These are phyloP conservation scores for Colletotrichum kahawae DNA, from an alignment of 2,329 filamentous ascomycete genomes.

Conservation along the genomic window DNA sequence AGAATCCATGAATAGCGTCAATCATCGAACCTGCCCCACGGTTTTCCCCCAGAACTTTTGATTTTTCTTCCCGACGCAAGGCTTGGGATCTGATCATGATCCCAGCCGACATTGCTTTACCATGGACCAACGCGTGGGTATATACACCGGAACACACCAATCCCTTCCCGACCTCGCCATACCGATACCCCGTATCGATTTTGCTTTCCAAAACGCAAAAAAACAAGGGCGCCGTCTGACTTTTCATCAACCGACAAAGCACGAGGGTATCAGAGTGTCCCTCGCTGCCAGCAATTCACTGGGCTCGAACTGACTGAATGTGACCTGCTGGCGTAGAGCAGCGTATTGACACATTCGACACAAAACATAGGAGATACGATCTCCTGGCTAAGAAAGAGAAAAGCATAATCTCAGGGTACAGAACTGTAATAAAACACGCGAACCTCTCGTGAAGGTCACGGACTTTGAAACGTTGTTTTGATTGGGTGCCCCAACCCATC, in stretches of 20 bases:
- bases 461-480: background rate
- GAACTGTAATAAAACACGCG: slow-evolving; percentile 18
- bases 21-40: background rate
- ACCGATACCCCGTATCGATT: background rate
- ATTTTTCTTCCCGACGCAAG: background rate
- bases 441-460: background rate
- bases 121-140: slow-evolving; percentile 15
- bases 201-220: background rate
- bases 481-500: background rate
- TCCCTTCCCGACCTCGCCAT: background rate
- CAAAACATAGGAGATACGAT: background rate
- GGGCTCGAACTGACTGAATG: background rate
- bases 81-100: background rate
- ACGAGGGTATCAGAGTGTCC: slow-evolving; percentile 12
- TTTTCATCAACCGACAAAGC: slow-evolving; percentile 9
- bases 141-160: slow-evolving; percentile 7
- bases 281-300: slow-evolving; percentile 9
- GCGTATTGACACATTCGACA: background rate
- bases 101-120: background rate
- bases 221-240: background rate
- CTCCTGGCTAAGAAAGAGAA: background rate
- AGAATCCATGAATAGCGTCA: background rate
- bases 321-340: background rate
- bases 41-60: background rate
- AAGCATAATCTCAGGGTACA: background rate